Evolutionary conservation across 805 yeast genomes (phyloP).

Genomic region (Kodamaea lidongshanica): DNA sequence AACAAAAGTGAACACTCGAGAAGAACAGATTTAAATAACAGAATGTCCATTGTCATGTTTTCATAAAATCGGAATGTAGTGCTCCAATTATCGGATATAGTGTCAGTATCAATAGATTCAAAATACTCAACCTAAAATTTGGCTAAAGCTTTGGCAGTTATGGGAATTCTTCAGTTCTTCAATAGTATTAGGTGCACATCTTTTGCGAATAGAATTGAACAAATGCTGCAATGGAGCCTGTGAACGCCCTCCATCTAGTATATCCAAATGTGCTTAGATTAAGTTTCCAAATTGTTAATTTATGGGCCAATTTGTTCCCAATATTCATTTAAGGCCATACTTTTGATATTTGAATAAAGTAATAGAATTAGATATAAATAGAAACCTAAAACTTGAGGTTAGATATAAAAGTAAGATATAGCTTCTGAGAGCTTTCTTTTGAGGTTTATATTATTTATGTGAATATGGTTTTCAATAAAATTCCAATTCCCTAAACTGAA

Average conservation of each 20-base stretch:
- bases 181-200: slow-evolving; percentile 33
- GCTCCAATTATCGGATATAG: slow-evolving; percentile 72
- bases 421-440: too few species aligned
- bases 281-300: too few species aligned
- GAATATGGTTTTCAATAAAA: too few species aligned
- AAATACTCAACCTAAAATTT: slow-evolving; percentile 57
- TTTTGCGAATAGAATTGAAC: slow-evolving; percentile 46
- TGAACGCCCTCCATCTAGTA: slow-evolving; percentile 79
- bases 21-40: slow-evolving; percentile 43
- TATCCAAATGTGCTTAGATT: too few species aligned
- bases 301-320: too few species aligned
- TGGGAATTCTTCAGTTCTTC: slow-evolving; percentile 31
- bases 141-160: slow-evolving; percentile 42
- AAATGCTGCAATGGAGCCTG: slow-evolving; percentile 66
- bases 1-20: slow-evolving; percentile 51
- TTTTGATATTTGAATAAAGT: too few species aligned
- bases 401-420: too few species aligned
- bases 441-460: too few species aligned
- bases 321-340: too few species aligned
- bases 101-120: slow-evolving; percentile 63
- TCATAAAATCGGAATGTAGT: slow-evolving; percentile 53
- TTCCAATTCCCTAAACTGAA: too few species aligned
- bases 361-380: too few species aligned
- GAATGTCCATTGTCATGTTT: slow-evolving; percentile 45
- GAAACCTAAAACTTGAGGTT: too few species aligned